Evolutionary conservation across 495 filamentous ascomycete genomes (phyloP), one percentile per base, ranked within the genome.

Genomic region (Daldinia grandis): DNA sequence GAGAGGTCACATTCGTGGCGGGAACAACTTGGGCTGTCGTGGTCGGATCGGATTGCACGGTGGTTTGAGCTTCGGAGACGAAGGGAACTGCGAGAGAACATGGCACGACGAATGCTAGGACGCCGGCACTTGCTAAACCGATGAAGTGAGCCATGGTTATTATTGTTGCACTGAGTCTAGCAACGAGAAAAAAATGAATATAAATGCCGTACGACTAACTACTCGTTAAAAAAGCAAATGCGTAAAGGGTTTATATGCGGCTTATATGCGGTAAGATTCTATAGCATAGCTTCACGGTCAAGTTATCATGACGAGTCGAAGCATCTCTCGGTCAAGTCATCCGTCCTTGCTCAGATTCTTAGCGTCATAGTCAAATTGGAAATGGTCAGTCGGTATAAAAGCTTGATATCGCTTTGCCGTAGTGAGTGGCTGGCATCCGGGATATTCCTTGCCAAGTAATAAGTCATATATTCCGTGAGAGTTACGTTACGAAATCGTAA

Each of bases 1-100:
- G 80, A 0, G 73, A 78, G 1, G 79, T 82, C n/a, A 83, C 78
- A 14, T 82, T 75, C n/a, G 73, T 78, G 44, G 78, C 72, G 0
- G 78, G 69, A 9, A 77, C 76, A 2, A 61, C 64, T 3, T 69
- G 60, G 1, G 68, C 72, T 1, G 72, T 74, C 24, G 71, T 47
- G 31, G 73, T 30, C 6, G 77, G 60, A 4, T 60, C 64, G 0
- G 78, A 74, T 6, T 63, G 61, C 49, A 81, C 35, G 2, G 80
- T 82, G 2, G 81, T 83, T 24, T 73, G 74, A 0, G 80, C 64
- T 1, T 76, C 71, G 0, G 80, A 82, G 2, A 79, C 72, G 9
- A 80, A 64, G 9, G 81, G 81, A 21, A 79, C 68, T 6, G 81
- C 79, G 25, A 55, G n/a, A 50, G 73, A 65, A 33, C 25, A 58